These are phyloP conservation scores for Curvularia hawaiiensis DNA, from an alignment of 2,329 filamentous ascomycete genomes.

Conservation along the genomic window DNA sequence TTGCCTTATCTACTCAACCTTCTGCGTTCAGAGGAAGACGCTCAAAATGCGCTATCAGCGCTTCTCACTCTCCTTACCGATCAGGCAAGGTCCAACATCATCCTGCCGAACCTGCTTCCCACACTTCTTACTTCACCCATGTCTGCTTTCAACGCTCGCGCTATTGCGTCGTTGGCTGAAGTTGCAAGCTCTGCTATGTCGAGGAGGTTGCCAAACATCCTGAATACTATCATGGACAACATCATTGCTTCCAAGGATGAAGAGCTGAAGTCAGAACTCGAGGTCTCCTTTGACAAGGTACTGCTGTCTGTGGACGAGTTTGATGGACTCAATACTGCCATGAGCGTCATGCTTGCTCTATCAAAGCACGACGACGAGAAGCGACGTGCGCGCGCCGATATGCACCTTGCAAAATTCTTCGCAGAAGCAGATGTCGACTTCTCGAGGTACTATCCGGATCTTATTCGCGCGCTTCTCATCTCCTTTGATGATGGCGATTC, in stretches of 20 bases:
- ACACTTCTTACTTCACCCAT: conserved; percentile 91
- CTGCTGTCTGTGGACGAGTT: conserved; percentile 93
- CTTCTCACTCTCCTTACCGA: conserved; percentile 94
- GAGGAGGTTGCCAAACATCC: conserved; percentile 82
- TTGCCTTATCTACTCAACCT: conserved; percentile 89
- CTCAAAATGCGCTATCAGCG: conserved; percentile 89
- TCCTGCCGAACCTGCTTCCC: conserved; percentile 93
- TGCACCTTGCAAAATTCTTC: conserved; percentile 87
- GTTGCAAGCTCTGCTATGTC: conserved; percentile 93
- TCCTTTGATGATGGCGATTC: conserved; percentile 87
- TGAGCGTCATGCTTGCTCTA: conserved; percentile 88
- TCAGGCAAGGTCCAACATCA: conserved; percentile 91
- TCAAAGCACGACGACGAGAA: conserved; percentile 93
- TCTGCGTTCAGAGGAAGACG: conserved; percentile 82
- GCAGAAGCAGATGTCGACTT: conserved; percentile 80
- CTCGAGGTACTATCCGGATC: conserved; percentile 93
- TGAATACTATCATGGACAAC: conserved; percentile 94
- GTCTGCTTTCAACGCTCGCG: conserved; percentile 91
- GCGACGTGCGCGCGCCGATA: conserved; percentile 76
- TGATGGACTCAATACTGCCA: conserved; percentile 92
- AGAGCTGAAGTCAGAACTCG: conserved; percentile 73
- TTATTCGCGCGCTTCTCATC: conserved; percentile 86
- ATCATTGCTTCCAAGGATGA: conserved; percentile 80
- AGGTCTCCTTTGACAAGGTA: conserved; percentile 84
- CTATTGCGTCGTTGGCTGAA: conserved; percentile 87